phyloP scores from a whole-genome alignment of 2,329 filamentous ascomycete species.

The Colletotrichum viniferum region DNA sequence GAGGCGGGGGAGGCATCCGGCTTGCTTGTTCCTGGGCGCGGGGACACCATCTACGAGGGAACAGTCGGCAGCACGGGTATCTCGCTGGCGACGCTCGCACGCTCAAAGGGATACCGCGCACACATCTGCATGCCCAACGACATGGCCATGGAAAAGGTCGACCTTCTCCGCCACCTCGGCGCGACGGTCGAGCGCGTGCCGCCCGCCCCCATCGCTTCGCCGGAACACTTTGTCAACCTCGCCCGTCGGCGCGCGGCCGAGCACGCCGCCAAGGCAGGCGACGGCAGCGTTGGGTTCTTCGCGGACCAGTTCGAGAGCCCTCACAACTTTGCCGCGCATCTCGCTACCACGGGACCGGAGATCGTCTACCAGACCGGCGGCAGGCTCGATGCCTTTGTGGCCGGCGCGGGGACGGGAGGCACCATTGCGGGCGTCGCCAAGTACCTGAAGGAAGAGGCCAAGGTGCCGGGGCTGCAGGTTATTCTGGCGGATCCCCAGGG shows the following conservation, averaged over 20 bases:
- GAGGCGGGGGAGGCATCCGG: slow-evolving; percentile 78
- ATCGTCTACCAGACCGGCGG: slow-evolving; percentile 81
- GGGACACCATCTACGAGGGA: slow-evolving; percentile 96
- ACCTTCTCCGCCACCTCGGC: slow-evolving; percentile 86
- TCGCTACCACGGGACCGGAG: slow-evolving; percentile 84
- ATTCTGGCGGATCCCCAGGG: slow-evolving; percentile 94
- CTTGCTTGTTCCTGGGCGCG: slow-evolving; percentile 76
- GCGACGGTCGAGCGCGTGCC: slow-evolving; percentile 90
- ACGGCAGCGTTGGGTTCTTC: slow-evolving; percentile 82
- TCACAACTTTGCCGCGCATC: slow-evolving; percentile 88
- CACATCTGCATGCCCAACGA: slow-evolving; percentile 99
- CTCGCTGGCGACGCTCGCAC: slow-evolving; percentile 85
- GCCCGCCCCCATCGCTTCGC: slow-evolving; percentile 92
- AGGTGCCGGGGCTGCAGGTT: slow-evolving; percentile 66
- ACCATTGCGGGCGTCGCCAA: slow-evolving; percentile 88
- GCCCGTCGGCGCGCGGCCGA: slow-evolving; percentile 77
- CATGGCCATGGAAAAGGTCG: slow-evolving; percentile 85
- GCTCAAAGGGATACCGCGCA: slow-evolving; percentile 86
- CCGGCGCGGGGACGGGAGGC: slow-evolving; percentile 92
- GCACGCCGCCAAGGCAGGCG: slow-evolving; percentile 64
- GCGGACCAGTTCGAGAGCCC: slow-evolving; percentile 94
- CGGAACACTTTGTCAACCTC: slow-evolving; percentile 92
- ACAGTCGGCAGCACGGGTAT: slow-evolving; percentile 97
- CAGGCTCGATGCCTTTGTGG: slow-evolving; percentile 82
- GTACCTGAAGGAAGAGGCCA: slow-evolving; percentile 74